Conservation (phyloP, 1,284 basidiomycete genomes). For the Calocybe gambosa region DNA sequence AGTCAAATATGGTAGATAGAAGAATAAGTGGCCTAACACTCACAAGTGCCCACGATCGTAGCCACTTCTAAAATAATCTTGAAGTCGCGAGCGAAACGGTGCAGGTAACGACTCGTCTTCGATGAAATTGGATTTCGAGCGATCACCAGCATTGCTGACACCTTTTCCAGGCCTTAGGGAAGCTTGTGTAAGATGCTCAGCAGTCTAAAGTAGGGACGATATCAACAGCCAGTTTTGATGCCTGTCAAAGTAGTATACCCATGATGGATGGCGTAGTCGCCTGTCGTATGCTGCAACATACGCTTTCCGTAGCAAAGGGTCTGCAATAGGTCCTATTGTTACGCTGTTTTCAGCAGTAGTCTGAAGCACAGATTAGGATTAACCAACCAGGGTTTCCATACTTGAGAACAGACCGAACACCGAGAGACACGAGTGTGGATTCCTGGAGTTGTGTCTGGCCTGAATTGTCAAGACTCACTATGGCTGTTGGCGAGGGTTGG, state of each 20-base stretch:
- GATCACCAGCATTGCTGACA: constrained; percentile 46
- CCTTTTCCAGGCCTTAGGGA: constrained; percentile 45
- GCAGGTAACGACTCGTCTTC: constrained; percentile 81
- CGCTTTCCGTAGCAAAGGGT: constrained; percentile 73
- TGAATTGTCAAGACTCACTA: constrained; percentile 32
- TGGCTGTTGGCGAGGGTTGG: constrained; percentile 12
- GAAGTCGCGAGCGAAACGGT: constrained; percentile 78
- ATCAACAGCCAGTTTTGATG: neutral
- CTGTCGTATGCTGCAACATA: constrained; percentile 92
- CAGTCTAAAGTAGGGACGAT: constrained; percentile 53
- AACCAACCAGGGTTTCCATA: constrained; percentile 69
- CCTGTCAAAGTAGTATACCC: constrained; percentile 49
- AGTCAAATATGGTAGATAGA: constrained; percentile 1
- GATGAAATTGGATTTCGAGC: constrained; percentile 75
- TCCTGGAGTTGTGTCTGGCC: constrained; percentile 28
- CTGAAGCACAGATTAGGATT: neutral
- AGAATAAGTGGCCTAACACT: constrained; percentile 21
- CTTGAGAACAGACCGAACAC: constrained; percentile 41
- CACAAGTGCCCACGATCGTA: constrained; percentile 98
- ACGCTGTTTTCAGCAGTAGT: constrained; percentile 1
- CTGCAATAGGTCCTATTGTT: constrained; percentile 73
- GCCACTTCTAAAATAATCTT: constrained; percentile 90
- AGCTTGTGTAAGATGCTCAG: constrained; percentile 82
- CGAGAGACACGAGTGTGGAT: constrained; percentile 21
- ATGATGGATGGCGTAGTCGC: constrained; percentile 84